Base-by-base conservation (phyloP, 139 green algal genomes). In the Trebouxia sp. region DNA sequence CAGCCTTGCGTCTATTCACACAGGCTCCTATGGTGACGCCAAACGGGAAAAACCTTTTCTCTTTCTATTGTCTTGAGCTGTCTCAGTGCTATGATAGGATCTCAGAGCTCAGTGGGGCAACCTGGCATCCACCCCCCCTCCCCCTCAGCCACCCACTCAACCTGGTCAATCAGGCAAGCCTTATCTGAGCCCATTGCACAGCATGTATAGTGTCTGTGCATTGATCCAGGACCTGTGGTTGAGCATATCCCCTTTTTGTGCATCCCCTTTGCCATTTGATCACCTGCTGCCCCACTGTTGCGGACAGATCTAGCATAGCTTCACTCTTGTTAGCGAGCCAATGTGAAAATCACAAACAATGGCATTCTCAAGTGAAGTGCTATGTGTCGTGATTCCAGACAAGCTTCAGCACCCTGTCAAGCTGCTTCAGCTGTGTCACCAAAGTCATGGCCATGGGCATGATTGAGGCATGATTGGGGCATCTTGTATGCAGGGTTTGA, bases 31-130 rank as follows among this genome's bases (percentile, higher is more conserved):
- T 53, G 15, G 47, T 53, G 47, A 26, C 15, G 15, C 15, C 15
- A 17, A 53, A 14, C 15, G 47, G 1, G 47, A 53, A 53, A 53
- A 26, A 53, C 2, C 47, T 53, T 53, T 14, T 17, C n/a, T n/a
- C n/a, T n/a, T n/a, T n/a, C n/a, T n/a, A n/a, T 53, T 53, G 47
- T 14, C 15, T 17, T 53, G 47, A 53, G 15, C 20, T 6, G 2
- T 15, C 10, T 3, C 14, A 42, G 17, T 12, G 8, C 43, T 32
- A 17, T 72, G 32, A 14, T 35, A 72, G 62, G 62, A 72, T 35
- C 37, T 72, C 20, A 72, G 62, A 35, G 62, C 62, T 45, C 62
- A 72, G 6, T 72, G 62, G 62, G 62, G 62, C 10, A 72, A 35
- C 35, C 42, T 72, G 62, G 6, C 62, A 35, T 72, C 62, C 3